Conservation (phyloP, 2,329 filamentous ascomycete genomes). For the Claviceps maximensis region DNA sequence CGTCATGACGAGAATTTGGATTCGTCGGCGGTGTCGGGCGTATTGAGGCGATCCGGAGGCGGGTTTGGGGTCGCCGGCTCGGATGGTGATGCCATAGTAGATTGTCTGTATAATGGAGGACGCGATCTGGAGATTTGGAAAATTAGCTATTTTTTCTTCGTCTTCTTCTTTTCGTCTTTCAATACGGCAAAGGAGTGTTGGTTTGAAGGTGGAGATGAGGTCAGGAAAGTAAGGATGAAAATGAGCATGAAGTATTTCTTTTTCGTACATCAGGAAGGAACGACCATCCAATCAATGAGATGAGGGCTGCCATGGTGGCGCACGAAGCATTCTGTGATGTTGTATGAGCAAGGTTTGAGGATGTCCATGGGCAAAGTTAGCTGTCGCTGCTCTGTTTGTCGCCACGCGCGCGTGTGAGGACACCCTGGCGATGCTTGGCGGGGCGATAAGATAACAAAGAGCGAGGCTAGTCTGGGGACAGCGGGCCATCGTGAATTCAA, state of each 20-base stretch:
- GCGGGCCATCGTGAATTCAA: background rate
- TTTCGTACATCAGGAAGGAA: constrained; percentile 39
- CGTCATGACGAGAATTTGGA: constrained; percentile 71
- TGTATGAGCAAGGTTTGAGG: background rate
- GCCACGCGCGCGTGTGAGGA: background rate
- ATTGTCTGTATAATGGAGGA: constrained; percentile 66
- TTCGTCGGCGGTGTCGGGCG: constrained; percentile 61
- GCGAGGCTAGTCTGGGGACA: background rate
- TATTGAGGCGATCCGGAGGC: constrained; percentile 55
- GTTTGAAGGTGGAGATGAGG: background rate
- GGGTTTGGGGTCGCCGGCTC: constrained; percentile 74
- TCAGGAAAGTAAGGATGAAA: background rate
- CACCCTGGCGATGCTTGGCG: background rate
- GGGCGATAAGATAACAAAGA: background rate
- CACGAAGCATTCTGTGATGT: constrained; percentile 8
- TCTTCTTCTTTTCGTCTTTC: background rate
- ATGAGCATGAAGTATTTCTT: constrained; percentile 1
- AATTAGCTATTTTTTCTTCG: background rate
- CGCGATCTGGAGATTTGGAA: constrained; percentile 56
- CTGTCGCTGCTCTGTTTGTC: background rate
- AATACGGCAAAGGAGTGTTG: too few species aligned
- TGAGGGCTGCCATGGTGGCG: constrained; percentile 33
- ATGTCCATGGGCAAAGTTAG: background rate
- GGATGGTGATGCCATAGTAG: constrained; percentile 80
- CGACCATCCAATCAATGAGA: constrained; percentile 43